A percentile compares a stretch with the other conserved stretches of the same genome.
These are phyloP conservation scores for Thielaviopsis populi DNA, from an alignment of 2,329 filamentous ascomycete genomes.

Conservation along the genomic window DNA sequence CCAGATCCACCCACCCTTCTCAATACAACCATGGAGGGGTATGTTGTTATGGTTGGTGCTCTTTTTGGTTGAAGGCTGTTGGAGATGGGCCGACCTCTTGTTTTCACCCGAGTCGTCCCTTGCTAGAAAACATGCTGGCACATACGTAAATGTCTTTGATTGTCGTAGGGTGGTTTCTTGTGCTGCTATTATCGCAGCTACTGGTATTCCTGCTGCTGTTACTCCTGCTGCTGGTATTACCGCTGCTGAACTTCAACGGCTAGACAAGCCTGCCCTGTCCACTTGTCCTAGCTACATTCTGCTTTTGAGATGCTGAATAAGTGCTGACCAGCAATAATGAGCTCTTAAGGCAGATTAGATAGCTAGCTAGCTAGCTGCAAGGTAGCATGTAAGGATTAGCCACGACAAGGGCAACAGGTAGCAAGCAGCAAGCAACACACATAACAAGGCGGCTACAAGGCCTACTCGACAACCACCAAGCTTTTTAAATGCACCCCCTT, in stretches of 20 bases:
- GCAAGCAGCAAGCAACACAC: not conserved
- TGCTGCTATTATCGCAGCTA: no score
- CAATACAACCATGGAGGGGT: not conserved
- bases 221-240: no score
- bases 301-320: slow-evolving; percentile 12
- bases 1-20: not conserved
- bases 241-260: not conserved
- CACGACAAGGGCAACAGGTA: not conserved
- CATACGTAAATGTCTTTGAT: not conserved
- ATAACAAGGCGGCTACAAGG: not conserved
- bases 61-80: no score
- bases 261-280: not conserved
- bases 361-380: not conserved
- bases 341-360: not conserved
- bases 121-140: not conserved
- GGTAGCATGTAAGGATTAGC: not conserved
- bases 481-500: not conserved
- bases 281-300: not conserved
- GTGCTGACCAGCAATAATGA: slow-evolving; percentile 6
- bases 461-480: not conserved
- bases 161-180: not conserved
- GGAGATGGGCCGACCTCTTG: not conserved
- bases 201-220: not conserved
- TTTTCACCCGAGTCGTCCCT: not conserved
- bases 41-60: not conserved